Evolutionary conservation across 805 yeast genomes (phyloP), one percentile per base, ranked within the genome.

Genomic region (Pichia thaimueangensis): DNA sequence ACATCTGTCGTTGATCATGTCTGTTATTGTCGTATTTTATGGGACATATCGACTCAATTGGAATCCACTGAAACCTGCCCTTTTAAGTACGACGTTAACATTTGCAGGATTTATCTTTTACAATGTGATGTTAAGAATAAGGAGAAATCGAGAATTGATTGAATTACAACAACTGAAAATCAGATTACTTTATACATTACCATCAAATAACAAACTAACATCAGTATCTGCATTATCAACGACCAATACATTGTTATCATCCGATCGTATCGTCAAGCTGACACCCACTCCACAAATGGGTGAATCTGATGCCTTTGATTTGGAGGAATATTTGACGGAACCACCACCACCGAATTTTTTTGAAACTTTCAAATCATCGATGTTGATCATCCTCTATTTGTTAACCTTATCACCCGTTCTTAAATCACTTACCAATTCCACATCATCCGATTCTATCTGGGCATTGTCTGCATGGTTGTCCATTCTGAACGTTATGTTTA

Each of bases 371-470:
- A 86, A 85, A 58, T 82, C 94, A 1, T 74, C 86, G 2, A 45
- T 77, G 3, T 64, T 93, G 22, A 80, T 89, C 11, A 70, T 81
- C 2, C 74, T 89, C 45, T 74, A 85, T 4, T 65, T 89, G 31
- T 66, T 87, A 32, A 80, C 93, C 1, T 68, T 91, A 33, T 84
- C 97, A 0, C 98, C 98, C 0, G 91, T 93, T 1, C 71, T 93
- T 38, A 83, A 86, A 52, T 87, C 96, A 0, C 69, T 93, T 33
- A 87, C 96, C 0, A 78, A 80, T 53, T 83, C 96, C 0, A 87
- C 96, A 0, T 78, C 96, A 0, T 82, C 93, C 0, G 97, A 93
- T 64, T 86, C 96, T 13, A 87, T 93, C 46, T 91, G 97, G 97
- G 88, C 95, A 0, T 62, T 93, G 5, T 77, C 94, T 7, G 78